Conservation (phyloP, 2,329 filamentous ascomycete species). For the Chrysoporthe puriensis region DNA sequence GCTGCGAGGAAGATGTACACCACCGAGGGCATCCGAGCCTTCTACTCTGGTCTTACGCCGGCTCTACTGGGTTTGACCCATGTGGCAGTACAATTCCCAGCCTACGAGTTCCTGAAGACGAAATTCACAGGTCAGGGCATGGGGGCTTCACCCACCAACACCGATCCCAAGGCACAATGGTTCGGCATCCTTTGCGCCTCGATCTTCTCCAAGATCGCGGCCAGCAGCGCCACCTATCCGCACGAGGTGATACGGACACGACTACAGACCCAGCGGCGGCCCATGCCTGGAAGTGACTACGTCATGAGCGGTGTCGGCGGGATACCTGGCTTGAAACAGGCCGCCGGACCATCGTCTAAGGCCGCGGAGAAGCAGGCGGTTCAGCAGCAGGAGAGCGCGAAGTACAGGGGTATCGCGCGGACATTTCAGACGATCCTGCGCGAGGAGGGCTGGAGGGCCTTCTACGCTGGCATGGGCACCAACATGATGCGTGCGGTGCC, state of each 20-base stretch:
- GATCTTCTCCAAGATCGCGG: constrained; percentile 90
- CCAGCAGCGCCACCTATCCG: constrained; percentile 93
- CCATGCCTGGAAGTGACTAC: constrained; percentile 58
- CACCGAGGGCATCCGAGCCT: constrained; percentile 83
- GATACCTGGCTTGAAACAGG: constrained; percentile 44
- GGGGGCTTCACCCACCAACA: constrained; percentile 65
- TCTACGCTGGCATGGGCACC: constrained; percentile 95
- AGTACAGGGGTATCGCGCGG: constrained; percentile 78
- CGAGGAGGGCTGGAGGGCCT: constrained; percentile 95
- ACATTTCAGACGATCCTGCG: constrained; percentile 83
- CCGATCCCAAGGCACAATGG: constrained; percentile 69
- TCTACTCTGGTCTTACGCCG: constrained; percentile 93
- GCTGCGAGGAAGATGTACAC: constrained; percentile 95
- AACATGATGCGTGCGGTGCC: constrained; percentile 97
- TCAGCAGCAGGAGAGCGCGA: constrained; percentile 44
- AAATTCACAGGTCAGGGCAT: constrained; percentile 89
- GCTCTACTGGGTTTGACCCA: constrained; percentile 91
- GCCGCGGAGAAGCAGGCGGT: constrained; percentile 29
- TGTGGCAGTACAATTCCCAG: constrained; percentile 94
- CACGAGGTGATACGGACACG: constrained; percentile 95
- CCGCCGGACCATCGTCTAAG: constrained; percentile 37
- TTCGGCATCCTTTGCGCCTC: constrained; percentile 84
- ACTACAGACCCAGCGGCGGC: constrained; percentile 88
- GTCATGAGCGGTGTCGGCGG: constrained; percentile 51
- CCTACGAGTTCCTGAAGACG: constrained; percentile 92